Conservation (phyloP, 345 rosid genomes). For the Triadica sebifera region DNA sequence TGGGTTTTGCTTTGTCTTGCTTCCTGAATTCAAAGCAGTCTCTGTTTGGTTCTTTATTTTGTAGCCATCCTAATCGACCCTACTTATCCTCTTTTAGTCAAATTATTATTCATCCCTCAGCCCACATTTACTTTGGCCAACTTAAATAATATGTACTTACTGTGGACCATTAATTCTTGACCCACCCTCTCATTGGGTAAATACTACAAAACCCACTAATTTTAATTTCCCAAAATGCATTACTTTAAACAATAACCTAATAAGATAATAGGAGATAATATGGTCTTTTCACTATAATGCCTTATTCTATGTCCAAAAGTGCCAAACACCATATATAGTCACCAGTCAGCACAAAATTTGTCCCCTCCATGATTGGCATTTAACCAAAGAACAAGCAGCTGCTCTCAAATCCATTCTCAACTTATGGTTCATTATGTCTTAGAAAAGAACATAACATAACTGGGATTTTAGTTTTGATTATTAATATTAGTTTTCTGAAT, state of each 20-base stretch:
- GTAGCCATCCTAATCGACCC: neutral
- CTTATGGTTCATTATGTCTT: neutral
- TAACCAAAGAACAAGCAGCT: neutral
- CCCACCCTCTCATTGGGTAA: neutral
- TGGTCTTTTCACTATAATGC: neutral
- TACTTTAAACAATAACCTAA: neutral
- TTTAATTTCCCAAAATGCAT: neutral
- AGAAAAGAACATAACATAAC: neutral
- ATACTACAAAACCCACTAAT: neutral
- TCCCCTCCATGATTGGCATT: slow-evolving; percentile 2
- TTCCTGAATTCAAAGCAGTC: neutral
- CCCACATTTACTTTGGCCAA: neutral
- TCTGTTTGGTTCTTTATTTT: neutral
- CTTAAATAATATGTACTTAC: neutral
- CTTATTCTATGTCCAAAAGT: neutral
- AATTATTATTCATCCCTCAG: neutral
- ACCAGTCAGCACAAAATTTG: neutral
- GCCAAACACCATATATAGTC: neutral
- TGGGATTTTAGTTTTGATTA: neutral
- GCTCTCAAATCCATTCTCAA: neutral
- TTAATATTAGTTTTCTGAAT: neutral
- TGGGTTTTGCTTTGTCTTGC: neutral
- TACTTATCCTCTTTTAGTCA: slow-evolving; percentile 7
- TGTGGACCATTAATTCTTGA: neutral
- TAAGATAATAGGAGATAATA: neutral